Evolutionary conservation across 768 basidiomycete genomes (phyloP), one percentile per base, ranked within the genome.

Genomic region (Plicaturopsis crispa): DNA sequence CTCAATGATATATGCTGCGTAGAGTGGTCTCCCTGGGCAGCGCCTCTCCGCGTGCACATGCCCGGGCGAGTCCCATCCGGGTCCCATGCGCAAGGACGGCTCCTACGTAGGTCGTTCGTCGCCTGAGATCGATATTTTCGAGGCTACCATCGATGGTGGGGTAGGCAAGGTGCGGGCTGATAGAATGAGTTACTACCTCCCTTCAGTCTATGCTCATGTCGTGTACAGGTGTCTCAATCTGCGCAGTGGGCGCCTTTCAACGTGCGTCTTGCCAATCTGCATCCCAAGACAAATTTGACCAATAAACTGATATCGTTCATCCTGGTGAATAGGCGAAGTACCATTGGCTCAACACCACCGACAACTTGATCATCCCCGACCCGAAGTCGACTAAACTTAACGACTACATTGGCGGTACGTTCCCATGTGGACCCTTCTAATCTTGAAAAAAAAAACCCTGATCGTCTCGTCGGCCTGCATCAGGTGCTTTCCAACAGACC

Each of bases 121-220:
- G 14, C 75, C 75, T 4, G 76, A 78, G 47, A 75, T 78, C 28
- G 75, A 78, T 47, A 56, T 78, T 35, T 63, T 78, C 42, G 76
- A 78, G 46, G 76, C 73, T 10, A 54, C 55, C 16, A 54, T 66
- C 7, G 45, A 51, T 2, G 42, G 46, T 13, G 52, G 51, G 8
- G 41, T 49, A 6, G 63, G 62, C 21, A 42, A 58, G 42, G 41
- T 28, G 14, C 14, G 26, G 14, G 8, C 26, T n/a, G n/a, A n/a
- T n/a, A n/a, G n/a, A n/a, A n/a, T n/a, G 10, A 28, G 26, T 28
- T 28, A 8, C 14, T 28, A 14, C 26, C 26, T 28, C 8, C 26
- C 10, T 28, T 28, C 14, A 8, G 8, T 28, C 26, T 8, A 28
- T 28, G 26, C 26, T 14, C 26, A 8, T 28, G 14, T 28, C 26